These are phyloP conservation scores for Phyllosticta citrichinensis DNA, from an alignment of 2,329 filamentous ascomycete genomes.

Conservation along the genomic window DNA sequence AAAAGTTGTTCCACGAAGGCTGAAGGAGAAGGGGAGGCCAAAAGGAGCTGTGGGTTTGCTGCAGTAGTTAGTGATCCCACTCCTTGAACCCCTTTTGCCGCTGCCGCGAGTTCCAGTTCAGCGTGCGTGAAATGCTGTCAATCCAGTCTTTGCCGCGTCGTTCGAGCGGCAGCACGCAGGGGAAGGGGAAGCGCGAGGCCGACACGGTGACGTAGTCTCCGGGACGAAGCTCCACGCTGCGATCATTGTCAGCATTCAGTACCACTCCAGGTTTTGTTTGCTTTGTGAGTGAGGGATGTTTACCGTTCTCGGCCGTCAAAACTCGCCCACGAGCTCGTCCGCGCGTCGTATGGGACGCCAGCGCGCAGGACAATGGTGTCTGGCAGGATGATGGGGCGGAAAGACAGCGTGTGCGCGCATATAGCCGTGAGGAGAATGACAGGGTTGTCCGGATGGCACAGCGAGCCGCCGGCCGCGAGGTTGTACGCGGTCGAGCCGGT, in stretches of 20 bases:
- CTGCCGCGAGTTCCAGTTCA: constrained; percentile 74
- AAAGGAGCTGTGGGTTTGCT: not conserved
- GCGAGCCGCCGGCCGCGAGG: constrained; percentile 84
- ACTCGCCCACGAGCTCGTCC: constrained; percentile 89
- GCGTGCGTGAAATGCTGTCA: constrained; percentile 66
- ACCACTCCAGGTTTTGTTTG: not conserved
- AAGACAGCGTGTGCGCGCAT: constrained; percentile 88
- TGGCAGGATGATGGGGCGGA: constrained; percentile 90
- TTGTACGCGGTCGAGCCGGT: constrained; percentile 95
- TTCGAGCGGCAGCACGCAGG: constrained; percentile 61
- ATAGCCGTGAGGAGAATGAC: constrained; percentile 92
- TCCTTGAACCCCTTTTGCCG: constrained; percentile 57
- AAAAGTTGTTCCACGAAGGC: too few species aligned
- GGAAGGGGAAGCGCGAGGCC: constrained; percentile 71
- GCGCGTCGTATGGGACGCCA: constrained; percentile 87
- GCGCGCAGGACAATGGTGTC: constrained; percentile 90
- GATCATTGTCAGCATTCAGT: not conserved
- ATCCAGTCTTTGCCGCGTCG: constrained; percentile 69
- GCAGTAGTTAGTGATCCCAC: constrained; percentile 25
- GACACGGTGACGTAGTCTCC: constrained; percentile 81
- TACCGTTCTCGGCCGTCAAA: constrained; percentile 85
- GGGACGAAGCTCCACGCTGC: constrained; percentile 55
- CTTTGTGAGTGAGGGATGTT: constrained; percentile 11
- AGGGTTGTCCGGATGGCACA: constrained; percentile 93
- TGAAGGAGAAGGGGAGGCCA: too few species aligned